Evolutionary conservation across 768 basidiomycete species (phyloP).

Genomic region (Podaxis carcinomalis): DNA sequence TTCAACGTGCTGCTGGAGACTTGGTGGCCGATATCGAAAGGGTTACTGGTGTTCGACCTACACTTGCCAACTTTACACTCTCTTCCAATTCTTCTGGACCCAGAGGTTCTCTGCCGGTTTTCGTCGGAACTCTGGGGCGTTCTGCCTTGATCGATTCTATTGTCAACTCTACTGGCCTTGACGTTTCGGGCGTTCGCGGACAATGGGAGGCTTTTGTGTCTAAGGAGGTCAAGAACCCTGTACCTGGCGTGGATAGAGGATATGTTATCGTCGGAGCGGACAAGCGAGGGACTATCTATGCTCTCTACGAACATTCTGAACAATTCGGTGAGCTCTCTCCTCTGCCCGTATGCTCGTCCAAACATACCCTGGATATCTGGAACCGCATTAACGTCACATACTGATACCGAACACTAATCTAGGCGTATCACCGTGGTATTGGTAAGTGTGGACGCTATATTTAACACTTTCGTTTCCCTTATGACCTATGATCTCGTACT

Average conservation of each 20-base stretch:
- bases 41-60: conserved; percentile 50
- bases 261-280: conserved; percentile 68
- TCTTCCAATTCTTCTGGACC: conserved; percentile 36
- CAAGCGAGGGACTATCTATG: conserved; percentile 64
- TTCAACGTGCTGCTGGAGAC: conserved; percentile 53
- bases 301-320: conserved; percentile 62
- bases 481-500: neutral
- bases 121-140: conserved; percentile 62
- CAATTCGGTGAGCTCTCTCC: conserved; percentile 45
- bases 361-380: neutral
- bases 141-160: conserved; percentile 48
- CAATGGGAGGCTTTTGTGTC: conserved; percentile 64
- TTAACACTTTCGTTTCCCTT: neutral
- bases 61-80: conserved; percentile 21
- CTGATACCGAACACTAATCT: conserved; percentile 8
- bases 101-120: conserved; percentile 19
- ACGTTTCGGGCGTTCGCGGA: conserved; percentile 53
- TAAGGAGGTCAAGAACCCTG: conserved; percentile 46
- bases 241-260: conserved; percentile 52
- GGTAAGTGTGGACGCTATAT: conserved; percentile 29
- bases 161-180: conserved; percentile 47
- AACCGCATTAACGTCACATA: conserved; percentile 2
- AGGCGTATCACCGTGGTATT: conserved; percentile 70
- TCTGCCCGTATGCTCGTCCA: neutral
- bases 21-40: conserved; percentile 57